Evolutionary conservation across 139 green algal species (phyloP).

Genomic region (Chlamydomonas incerta): DNA sequence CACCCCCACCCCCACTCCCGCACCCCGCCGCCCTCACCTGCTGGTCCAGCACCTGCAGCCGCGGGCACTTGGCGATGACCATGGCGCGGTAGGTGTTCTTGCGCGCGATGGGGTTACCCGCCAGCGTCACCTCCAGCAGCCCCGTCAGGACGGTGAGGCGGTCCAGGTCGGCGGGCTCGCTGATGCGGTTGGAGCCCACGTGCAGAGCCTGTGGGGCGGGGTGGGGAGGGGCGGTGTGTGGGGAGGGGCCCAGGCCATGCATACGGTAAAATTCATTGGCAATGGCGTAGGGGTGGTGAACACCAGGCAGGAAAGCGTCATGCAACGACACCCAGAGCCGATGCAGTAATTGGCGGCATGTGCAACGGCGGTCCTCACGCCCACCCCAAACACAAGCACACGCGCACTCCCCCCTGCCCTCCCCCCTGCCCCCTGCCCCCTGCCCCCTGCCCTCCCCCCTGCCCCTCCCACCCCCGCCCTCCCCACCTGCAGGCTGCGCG

Average conservation of each 20-base stretch:
- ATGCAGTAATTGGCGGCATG: too few species aligned
- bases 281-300: too few species aligned
- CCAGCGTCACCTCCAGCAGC: constrained; percentile 71
- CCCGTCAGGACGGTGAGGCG: constrained; percentile 51
- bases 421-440: too few species aligned
- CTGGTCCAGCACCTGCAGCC: constrained; percentile 57
- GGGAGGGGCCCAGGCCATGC: too few species aligned
- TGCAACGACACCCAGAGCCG: too few species aligned
- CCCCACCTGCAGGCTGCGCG: constrained; percentile 66
- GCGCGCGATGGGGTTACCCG: constrained; percentile 70
- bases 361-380: too few species aligned
- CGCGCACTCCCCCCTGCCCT: too few species aligned
- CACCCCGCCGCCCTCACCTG: constrained; percentile 25
- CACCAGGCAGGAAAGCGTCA: too few species aligned
- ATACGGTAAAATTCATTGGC: too few species aligned
- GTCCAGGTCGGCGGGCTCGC: constrained; percentile 69
- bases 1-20: not conserved
- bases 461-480: not conserved
- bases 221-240: not conserved
- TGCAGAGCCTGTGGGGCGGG: constrained; percentile 50
- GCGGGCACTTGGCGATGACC: constrained; percentile 53
- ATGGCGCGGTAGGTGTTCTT: constrained; percentile 70
- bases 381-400: too few species aligned
- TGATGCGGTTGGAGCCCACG: constrained; percentile 72
- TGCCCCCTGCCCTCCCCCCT: not conserved